Evolutionary conservation across 2,329 filamentous ascomycete genomes (phyloP).

Genomic region (Claviceps sp.): DNA sequence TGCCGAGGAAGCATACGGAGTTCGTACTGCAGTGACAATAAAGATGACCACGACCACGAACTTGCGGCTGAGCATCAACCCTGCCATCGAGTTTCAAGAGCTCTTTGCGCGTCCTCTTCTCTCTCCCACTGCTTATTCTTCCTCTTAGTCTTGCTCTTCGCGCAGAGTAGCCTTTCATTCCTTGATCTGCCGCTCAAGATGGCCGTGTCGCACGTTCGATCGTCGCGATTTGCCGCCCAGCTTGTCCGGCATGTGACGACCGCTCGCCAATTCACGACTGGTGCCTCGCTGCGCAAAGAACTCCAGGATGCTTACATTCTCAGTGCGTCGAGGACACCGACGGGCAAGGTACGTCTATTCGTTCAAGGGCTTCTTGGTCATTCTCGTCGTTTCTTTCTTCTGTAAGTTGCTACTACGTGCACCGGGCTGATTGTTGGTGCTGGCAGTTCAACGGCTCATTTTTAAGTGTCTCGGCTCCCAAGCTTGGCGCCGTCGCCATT

Average conservation of each 20-base stretch:
- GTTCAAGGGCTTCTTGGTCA: not conserved
- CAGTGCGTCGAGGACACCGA: conserved; percentile 79
- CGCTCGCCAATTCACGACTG: conserved; percentile 33
- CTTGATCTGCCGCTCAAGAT: conserved; percentile 10
- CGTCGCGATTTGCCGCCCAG: conserved; percentile 21
- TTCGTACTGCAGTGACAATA: too few species aligned
- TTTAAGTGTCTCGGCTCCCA: conserved; percentile 67
- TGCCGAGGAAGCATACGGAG: conserved; percentile 15
- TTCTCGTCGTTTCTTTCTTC: not conserved
- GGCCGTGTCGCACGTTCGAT: conserved; percentile 20
- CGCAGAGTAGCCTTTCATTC: not conserved
- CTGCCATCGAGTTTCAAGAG: not conserved
- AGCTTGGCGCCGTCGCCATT: conserved; percentile 82
- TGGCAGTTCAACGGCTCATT: conserved; percentile 86
- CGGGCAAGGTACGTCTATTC: conserved; percentile 53
- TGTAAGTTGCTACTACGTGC: not conserved
- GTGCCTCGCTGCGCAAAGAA: conserved; percentile 41
- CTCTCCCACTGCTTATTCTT: not conserved
- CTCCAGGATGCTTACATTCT: conserved; percentile 89
- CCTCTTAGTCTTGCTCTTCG: not conserved
- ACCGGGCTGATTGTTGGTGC: not conserved
- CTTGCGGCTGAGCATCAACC: conserved; percentile 1
- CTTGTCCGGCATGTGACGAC: conserved; percentile 27
- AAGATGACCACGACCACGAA: conserved; percentile 1
- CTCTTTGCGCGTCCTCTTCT: not conserved